These are phyloP conservation scores for Prillingera fragicola DNA, from an alignment of 1,284 basidiomycete genomes.

Conservation along the genomic window DNA sequence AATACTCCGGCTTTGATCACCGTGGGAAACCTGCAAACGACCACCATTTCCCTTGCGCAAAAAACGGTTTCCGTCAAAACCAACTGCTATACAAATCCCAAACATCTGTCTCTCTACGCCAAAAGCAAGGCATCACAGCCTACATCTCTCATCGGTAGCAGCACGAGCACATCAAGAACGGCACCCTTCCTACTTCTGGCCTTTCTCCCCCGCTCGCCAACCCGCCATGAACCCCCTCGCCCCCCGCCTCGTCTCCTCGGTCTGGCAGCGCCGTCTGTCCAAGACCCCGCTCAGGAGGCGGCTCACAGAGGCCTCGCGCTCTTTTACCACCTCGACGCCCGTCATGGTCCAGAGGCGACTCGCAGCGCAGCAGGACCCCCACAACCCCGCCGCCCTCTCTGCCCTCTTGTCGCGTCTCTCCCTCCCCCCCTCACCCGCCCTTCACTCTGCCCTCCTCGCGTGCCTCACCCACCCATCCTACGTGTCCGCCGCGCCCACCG, in stretches of 20 bases:
- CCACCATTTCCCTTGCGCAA: no score
- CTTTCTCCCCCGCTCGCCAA: no score
- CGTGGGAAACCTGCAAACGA: no score
- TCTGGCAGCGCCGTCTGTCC: slow-evolving; percentile 26
- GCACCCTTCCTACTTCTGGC: no score
- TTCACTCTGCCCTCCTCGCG: slow-evolving; percentile 32
- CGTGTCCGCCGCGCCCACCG: no score
- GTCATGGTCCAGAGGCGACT: slow-evolving; percentile 5
- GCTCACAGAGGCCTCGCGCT: not conserved
- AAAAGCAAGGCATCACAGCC: no score
- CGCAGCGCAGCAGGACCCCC: slow-evolving; percentile 7
- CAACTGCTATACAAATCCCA: no score
- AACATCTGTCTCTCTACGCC: no score
- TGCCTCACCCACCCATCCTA: slow-evolving; percentile 71
- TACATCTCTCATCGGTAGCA: no score
- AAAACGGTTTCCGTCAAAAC: no score
- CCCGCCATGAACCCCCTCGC: slow-evolving; percentile 7
- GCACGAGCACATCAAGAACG: no score
- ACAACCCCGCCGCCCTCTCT: slow-evolving; percentile 30
- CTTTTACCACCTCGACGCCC: slow-evolving; percentile 5
- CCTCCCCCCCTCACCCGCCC: slow-evolving; percentile 24
- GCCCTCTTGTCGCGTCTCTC: slow-evolving; percentile 41
- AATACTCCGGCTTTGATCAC: no score
- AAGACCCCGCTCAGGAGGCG: slow-evolving; percentile 18
- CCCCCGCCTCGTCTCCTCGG: slow-evolving; percentile 14